phyloP scores from a whole-genome alignment of 352 stramenopile genomes.

The Paralagenidium karlingii region DNA sequence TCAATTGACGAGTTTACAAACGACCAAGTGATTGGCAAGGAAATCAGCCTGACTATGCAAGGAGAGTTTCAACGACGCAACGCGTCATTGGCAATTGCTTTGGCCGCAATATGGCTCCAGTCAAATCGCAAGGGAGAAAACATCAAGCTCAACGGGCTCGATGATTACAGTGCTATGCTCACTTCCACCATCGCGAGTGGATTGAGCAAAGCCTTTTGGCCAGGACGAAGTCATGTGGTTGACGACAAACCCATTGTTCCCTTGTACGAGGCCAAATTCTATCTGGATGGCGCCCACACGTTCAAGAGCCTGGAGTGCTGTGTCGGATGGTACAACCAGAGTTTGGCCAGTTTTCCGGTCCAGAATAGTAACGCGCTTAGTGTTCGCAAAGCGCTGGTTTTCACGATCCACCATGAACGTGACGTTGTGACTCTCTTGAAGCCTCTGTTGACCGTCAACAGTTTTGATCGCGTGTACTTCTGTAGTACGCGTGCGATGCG shows the following conservation, averaged over 20 bases:
- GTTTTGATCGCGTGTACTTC: conserved; percentile 69
- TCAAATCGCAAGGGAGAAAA: conserved; percentile 8
- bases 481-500: conserved; percentile 46
- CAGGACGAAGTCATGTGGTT: conserved; percentile 48
- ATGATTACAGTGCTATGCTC: conserved; percentile 20
- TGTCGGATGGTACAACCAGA: conserved; percentile 53
- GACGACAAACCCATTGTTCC: conserved; percentile 10
- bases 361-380: not conserved
- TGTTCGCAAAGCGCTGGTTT: conserved; percentile 36
- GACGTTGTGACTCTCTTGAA: conserved; percentile 56
- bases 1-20: conserved; percentile 30
- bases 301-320: conserved; percentile 60
- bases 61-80: conserved; percentile 74
- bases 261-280: conserved; percentile 29
- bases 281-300: conserved; percentile 85
- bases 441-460: conserved; percentile 30
- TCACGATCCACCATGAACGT: conserved; percentile 77
- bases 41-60: conserved; percentile 35
- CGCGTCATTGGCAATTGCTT: conserved; percentile 48
- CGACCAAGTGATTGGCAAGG: conserved; percentile 15
- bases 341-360: conserved; percentile 1
- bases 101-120: conserved; percentile 46
- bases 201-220: conserved; percentile 60
- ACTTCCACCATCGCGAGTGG: conserved; percentile 31
- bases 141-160: conserved; percentile 3